These are phyloP conservation scores for Dendrostoma leiphaemia DNA, from an alignment of 2,329 filamentous ascomycete genomes.

Conservation along the genomic window DNA sequence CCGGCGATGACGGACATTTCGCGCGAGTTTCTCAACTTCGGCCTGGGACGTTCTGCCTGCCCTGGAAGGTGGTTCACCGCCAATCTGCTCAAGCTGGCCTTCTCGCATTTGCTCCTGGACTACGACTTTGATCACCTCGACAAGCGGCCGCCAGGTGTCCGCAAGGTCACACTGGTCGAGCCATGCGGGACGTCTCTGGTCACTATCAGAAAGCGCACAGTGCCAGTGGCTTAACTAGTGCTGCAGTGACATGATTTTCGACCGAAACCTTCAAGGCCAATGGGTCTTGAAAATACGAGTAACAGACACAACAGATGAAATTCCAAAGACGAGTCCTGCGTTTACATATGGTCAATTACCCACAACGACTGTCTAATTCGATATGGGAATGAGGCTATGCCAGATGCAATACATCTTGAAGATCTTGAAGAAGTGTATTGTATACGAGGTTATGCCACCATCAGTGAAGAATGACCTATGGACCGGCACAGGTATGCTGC, in stretches of 20 bases:
- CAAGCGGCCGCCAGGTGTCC: not conserved
- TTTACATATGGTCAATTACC: too few relatives aligned
- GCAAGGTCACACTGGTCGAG: not conserved
- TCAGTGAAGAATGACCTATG: too few relatives aligned
- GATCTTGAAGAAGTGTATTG: too few relatives aligned
- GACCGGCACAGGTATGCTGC: too few relatives aligned
- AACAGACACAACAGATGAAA: too few relatives aligned
- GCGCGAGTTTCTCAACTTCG: not conserved
- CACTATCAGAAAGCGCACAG: not conserved
- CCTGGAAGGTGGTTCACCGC: constrained; percentile 3
- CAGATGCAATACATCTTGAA: too few relatives aligned
- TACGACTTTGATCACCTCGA: not conserved
- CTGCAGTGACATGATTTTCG: not conserved
- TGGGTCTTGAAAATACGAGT: too few relatives aligned
- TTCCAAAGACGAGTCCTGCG: too few relatives aligned
- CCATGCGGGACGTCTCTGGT: not conserved
- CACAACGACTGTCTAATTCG: too few relatives aligned
- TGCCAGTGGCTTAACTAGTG: not conserved
- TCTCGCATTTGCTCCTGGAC: not conserved
- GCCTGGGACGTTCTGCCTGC: not conserved
- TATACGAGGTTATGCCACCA: too few relatives aligned
- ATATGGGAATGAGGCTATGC: too few relatives aligned
- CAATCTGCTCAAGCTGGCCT: not conserved
- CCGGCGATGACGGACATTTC: constrained; percentile 1
- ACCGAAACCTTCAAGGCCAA: too few relatives aligned